Base-by-base conservation (phyloP, 306 rosid genomes). In the Lithocarpus polystachyus region DNA sequence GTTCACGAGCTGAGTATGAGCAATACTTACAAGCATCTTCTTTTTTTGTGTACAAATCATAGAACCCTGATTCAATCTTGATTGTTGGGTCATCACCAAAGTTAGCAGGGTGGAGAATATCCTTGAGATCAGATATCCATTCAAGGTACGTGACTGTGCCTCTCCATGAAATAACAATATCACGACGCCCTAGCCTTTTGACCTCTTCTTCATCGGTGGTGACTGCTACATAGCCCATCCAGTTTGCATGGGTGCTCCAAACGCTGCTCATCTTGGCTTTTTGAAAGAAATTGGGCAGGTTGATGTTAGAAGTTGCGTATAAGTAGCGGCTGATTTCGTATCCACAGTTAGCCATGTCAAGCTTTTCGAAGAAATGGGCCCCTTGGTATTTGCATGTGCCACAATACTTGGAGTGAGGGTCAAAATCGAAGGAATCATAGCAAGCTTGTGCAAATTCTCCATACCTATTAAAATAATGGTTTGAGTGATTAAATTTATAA, bases 71-170 rank as follows among this genome's bases (percentile, higher is more conserved):
- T 71, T 92, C 97, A 12, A 92, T 83, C 56, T 92, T 92, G 67
- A 92, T 73, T 19, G 84, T 31, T 0, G 85, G 85, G 23, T 86
- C 88, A 1, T 72, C 51, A 5, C 69, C 19, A 40, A 88, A 89
- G 2, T 82, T 40, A 0, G 91, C 85, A 0, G 89, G 78, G 0
- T 56, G 64, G 7, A 90, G 90, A 8, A 88, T 84, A 64, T 90
- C 94, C 48, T 86, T 89, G 64, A 92, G 89, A 64, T 92, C 94
- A 10, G 80, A 37, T 13, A 92, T 87, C 94, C 97, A 92, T 54
- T 92, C 97, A 2, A 90, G 81, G 68, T 87, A 88, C 0, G 97
- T 92, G 10, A 90, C 97, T 0, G 97, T 92, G 4, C 97, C 97
- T 10, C 94, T 57, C 92, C 92, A 92, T 1, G 91, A 86, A 19